Evolutionary conservation across 2,329 filamentous ascomycete genomes (phyloP), one percentile per base, ranked within the genome.

Genomic region (Diaporthe sp.): DNA sequence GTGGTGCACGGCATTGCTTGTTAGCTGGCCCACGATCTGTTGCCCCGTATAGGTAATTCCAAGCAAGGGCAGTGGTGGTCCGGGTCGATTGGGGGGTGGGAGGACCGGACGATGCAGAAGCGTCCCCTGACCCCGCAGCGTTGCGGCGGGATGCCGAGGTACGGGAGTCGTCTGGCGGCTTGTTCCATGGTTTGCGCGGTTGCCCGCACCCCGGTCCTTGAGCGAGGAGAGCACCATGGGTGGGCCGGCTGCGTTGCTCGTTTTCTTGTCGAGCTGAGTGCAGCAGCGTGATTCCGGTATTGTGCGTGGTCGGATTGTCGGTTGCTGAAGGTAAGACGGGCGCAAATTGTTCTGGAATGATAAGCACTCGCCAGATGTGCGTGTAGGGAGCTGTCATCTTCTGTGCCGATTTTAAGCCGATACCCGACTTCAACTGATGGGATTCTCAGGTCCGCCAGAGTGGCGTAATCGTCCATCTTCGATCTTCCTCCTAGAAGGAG

Each of bases 71-170:
- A n/a, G 42, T 35, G 19, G 3, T 33, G 40, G 40, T 7, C 4
- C 22, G 12, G 61, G 30, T 17, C 15, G 17, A 47, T n/a, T n/a
- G n/a, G 13, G 15, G 7, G 42, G 42, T 40, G 60, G 40, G 38
- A 5, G n/a, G n/a, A n/a, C n/a, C 25, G 19, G 30, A 33, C 15
- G 40, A 19, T 40, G 66, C 15, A 30, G 40, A 40, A 15, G 33
- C 15, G 30, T 22, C 28, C 42, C 15, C 13, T 22, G 61, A 67
- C 68, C 68, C 68, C 68, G 68, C 68, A 71, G n/a, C 38, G 25
- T 71, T 58, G 33, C 47, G 9, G 22, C 22, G 47, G n/a, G 55
- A 61, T 61, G 28, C 69, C 69, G 55, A 71, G 55, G 69, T 52
- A 71, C 54, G 55, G 54, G 42, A 40, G 9, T 30, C 40, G 28